phyloP scores from a whole-genome alignment of 345 rosid species.

The Eutrema japonicum region DNA sequence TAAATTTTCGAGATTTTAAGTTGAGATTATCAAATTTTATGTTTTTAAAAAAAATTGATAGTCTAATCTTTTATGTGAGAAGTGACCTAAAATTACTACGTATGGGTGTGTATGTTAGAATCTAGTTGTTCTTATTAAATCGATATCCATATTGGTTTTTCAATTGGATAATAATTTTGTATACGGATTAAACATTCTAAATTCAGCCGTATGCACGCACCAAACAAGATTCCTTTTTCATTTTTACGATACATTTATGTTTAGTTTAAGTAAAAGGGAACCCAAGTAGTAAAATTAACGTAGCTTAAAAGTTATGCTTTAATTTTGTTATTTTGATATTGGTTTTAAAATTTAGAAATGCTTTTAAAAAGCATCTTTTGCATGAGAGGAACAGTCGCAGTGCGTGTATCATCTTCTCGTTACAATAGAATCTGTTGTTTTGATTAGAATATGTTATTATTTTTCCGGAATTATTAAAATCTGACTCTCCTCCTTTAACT shows the following conservation, averaged over 20 bases:
- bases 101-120: too few species aligned
- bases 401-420: constrained; percentile 48
- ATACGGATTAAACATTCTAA: neutral
- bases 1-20: too few species aligned
- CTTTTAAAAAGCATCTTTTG: constrained; percentile 39
- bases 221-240: constrained; percentile 39
- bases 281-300: constrained; percentile 38
- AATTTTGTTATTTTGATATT: constrained; percentile 31
- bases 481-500: constrained; percentile 25
- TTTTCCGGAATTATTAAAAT: neutral
- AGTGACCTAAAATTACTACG: too few species aligned
- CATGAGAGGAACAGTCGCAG: constrained; percentile 48
- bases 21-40: too few species aligned
- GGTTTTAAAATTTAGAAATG: constrained; percentile 27
- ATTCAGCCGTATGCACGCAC: constrained; percentile 29
- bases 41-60: too few species aligned
- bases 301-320: constrained; percentile 42
- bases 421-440: constrained; percentile 42
- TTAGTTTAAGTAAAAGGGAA: constrained; percentile 32
- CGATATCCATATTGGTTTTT: neutral
- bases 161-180: neutral
- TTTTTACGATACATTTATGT: constrained; percentile 34
- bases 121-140: neutral
- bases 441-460: constrained; percentile 6
- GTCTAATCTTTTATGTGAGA: too few species aligned